Conservation (phyloP, 2,329 filamentous ascomycete species). For the Fusarium albidum region DNA sequence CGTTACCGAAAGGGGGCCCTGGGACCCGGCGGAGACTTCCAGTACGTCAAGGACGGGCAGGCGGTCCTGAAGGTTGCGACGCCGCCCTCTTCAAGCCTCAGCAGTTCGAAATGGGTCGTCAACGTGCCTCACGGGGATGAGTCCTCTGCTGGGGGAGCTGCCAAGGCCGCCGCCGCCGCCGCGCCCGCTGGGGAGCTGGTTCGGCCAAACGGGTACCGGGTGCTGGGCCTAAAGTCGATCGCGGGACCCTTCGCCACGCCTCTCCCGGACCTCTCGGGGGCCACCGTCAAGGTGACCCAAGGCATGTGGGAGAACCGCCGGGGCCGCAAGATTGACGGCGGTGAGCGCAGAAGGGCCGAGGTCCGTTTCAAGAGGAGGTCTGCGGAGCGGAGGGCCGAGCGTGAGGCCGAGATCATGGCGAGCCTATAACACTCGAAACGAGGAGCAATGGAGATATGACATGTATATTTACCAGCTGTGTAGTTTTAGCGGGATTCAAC, state of each 20-base stretch:
- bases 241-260: slow-evolving; percentile 77
- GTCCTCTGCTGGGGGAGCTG: slow-evolving; percentile 49
- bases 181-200: slow-evolving; percentile 26
- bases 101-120: slow-evolving; percentile 61
- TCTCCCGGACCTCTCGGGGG: slow-evolving; percentile 70
- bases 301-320: slow-evolving; percentile 92
- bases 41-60: slow-evolving; percentile 68
- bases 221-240: slow-evolving; percentile 74
- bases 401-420: slow-evolving; percentile 51
- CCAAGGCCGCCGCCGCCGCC: slow-evolving; percentile 25
- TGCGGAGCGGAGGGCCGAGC: slow-evolving; percentile 77
- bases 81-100: slow-evolving; percentile 45
- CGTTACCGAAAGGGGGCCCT: slow-evolving; percentile 80
- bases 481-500: slow-evolving; percentile 41
- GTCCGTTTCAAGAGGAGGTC: slow-evolving; percentile 86
- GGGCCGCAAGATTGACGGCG: slow-evolving; percentile 93
- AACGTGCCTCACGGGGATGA: slow-evolving; percentile 60
- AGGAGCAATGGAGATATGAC: slow-evolving; percentile 24
- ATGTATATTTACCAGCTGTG: slow-evolving; percentile 42
- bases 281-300: slow-evolving; percentile 75
- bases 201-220: slow-evolving; percentile 61
- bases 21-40: slow-evolving; percentile 84
- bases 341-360: slow-evolving; percentile 88
- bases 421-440: slow-evolving; percentile 41
- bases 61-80: slow-evolving; percentile 61